These are phyloP conservation scores for Thinopyrum elongatum DNA, from an alignment of 176 grass and related monocot species.

Conservation along the genomic window DNA sequence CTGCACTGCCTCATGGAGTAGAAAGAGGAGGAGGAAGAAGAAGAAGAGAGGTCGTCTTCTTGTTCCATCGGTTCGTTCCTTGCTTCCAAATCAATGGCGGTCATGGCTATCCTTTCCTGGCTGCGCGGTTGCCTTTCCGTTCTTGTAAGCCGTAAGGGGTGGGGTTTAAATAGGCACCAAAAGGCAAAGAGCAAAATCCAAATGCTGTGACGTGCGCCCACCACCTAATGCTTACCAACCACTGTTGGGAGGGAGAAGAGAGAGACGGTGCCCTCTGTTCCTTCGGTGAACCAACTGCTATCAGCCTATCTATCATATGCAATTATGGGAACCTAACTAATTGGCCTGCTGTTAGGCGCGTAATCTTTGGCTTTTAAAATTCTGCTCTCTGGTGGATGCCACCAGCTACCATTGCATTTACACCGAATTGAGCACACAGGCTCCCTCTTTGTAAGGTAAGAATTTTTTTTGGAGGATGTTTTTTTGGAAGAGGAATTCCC, in stretches of 20 bases:
- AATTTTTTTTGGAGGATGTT: neutral
- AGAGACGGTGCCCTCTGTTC: neutral
- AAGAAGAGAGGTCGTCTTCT: conserved; percentile 22
- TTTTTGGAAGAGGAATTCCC: neutral
- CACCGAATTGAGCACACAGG: neutral
- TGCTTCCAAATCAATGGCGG: neutral
- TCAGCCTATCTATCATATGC: neutral
- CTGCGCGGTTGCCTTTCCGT: conserved; percentile 4
- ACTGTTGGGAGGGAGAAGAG: neutral
- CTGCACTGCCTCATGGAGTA: conserved; percentile 56
- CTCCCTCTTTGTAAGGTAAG: neutral
- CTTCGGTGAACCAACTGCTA: conserved; percentile 10
- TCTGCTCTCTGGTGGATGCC: neutral
- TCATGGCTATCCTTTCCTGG: neutral
- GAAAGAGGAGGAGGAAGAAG: conserved; percentile 12
- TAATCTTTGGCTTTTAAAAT: conserved; percentile 28
- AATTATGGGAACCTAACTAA: conserved; percentile 26
- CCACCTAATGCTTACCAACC: conserved; percentile 39
- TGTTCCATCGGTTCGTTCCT: conserved; percentile 23
- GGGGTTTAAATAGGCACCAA: conserved; percentile 27
- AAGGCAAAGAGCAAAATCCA: conserved; percentile 27
- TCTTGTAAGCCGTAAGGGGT: conserved; percentile 14
- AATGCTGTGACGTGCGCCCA: conserved; percentile 11
- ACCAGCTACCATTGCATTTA: neutral
- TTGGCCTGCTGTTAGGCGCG: conserved; percentile 29